Evolutionary conservation across 352 stramenopile genomes (phyloP).

Genomic region (Globisporangium parvum): DNA sequence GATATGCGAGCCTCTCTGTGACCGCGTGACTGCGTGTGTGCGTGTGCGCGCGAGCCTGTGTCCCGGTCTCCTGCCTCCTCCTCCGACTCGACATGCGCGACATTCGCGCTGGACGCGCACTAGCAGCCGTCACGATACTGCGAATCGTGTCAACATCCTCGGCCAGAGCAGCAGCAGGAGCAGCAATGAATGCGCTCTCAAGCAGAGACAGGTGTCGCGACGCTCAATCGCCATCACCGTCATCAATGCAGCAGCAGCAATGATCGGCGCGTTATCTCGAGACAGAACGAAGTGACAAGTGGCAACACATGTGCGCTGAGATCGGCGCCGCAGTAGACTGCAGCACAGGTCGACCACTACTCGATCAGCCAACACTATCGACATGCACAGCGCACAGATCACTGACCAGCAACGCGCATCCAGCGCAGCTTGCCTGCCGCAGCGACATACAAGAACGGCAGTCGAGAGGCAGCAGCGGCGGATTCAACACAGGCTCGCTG

Average conservation of each 20-base stretch:
- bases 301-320: too few relatives aligned
- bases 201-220: not conserved
- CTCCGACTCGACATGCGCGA: not conserved
- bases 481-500: too few relatives aligned
- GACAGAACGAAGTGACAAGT: too few relatives aligned
- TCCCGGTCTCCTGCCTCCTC: too few relatives aligned
- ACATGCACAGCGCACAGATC: too few relatives aligned
- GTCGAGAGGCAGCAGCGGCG: too few relatives aligned
- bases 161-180: constrained; percentile 2
- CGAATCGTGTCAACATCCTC: not conserved
- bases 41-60: not conserved
- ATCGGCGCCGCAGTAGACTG: too few relatives aligned
- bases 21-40: not conserved
- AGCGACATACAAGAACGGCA: too few relatives aligned
- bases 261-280: not conserved
- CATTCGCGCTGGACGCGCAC: not conserved
- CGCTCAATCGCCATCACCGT: not conserved
- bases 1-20: not conserved
- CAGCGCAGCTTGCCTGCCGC: too few relatives aligned
- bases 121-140: not conserved
- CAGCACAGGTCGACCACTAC: too few relatives aligned
- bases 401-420: too few relatives aligned
- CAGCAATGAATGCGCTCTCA: not conserved
- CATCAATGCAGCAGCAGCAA: not conserved
- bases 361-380: too few relatives aligned